These are phyloP conservation scores for Thermothielavioides terrestris DNA, from an alignment of 495 filamentous ascomycete species.

Conservation along the genomic window DNA sequence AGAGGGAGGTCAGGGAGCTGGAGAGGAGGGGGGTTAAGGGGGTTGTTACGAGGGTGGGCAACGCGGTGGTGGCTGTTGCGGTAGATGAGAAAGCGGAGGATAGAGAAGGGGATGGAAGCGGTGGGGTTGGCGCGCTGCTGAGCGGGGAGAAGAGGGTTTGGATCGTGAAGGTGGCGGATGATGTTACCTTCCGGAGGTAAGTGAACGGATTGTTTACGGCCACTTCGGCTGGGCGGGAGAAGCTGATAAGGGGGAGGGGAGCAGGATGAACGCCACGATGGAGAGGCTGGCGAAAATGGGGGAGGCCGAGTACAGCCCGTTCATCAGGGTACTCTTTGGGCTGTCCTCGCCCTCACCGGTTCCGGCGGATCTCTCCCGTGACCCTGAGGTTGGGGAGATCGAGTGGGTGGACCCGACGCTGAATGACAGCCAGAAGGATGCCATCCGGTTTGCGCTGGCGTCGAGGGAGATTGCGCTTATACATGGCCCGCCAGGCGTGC, in stretches of 20 bases:
- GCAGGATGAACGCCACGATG: constrained; percentile 86
- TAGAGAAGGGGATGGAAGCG: constrained; percentile 57
- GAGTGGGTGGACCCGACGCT: constrained; percentile 71
- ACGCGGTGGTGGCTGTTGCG: constrained; percentile 60
- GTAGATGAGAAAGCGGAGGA: constrained; percentile 52
- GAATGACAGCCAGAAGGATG: constrained; percentile 87
- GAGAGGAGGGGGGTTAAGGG: constrained; percentile 62
- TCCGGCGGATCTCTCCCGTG: constrained; percentile 30
- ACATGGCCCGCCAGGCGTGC: constrained; percentile 80
- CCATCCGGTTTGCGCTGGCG: constrained; percentile 78
- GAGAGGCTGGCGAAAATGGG: constrained; percentile 62
- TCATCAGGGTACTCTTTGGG: constrained; percentile 81
- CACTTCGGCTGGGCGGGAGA: not conserved
- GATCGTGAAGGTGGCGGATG: constrained; percentile 87
- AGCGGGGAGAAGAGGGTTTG: constrained; percentile 52
- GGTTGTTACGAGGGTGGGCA: constrained; percentile 65
- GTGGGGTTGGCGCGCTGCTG: constrained; percentile 51
- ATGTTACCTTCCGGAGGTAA: constrained; percentile 80
- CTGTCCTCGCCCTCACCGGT: constrained; percentile 52
- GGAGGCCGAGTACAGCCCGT: constrained; percentile 58
- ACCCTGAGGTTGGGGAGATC: constrained; percentile 38
- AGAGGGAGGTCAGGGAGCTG: constrained; percentile 58
- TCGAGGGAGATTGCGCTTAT: constrained; percentile 83
- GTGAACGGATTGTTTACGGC: not conserved
- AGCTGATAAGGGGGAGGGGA: not conserved